Evolutionary conservation across 257 asterid genomes (phyloP).

Genomic region (Rhazya stricta): DNA sequence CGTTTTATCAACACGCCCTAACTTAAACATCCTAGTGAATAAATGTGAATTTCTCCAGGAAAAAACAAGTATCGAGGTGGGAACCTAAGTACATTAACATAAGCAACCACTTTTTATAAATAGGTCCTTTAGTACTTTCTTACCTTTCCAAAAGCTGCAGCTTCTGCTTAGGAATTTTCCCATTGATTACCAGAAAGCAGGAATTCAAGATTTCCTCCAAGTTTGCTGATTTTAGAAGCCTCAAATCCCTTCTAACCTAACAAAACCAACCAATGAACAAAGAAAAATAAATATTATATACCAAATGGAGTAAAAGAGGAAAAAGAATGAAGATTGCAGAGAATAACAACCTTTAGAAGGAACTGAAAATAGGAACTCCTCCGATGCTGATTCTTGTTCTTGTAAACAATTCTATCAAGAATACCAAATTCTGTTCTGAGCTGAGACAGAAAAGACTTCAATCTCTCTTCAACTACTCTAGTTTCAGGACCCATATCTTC

Average conservation of each 20-base stretch:
- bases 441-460: constrained; percentile 58
- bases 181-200: constrained; percentile 59
- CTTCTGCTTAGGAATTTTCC: constrained; percentile 80
- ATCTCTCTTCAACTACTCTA: constrained; percentile 51
- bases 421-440: constrained; percentile 66
- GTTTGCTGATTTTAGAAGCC: constrained; percentile 63
- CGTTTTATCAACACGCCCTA: neutral
- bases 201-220: constrained; percentile 65
- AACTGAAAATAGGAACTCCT: constrained; percentile 76
- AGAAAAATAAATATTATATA: neutral
- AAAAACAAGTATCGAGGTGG: neutral
- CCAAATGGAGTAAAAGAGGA: neutral
- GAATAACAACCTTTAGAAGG: constrained; percentile 54
- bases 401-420: constrained; percentile 75
- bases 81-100: neutral
- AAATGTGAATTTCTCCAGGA: neutral
- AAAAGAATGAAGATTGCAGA: neutral
- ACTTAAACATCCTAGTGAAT: neutral
- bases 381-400: constrained; percentile 87
- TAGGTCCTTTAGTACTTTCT: neutral
- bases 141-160: constrained; percentile 82
- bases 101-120: neutral
- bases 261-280: constrained; percentile 7
- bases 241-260: constrained; percentile 82
- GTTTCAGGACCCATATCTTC: constrained; percentile 47